Evolutionary conservation across 495 filamentous ascomycete genomes (phyloP), one percentile per base, ranked within the genome.

Genomic region (Thozetella sp.): DNA sequence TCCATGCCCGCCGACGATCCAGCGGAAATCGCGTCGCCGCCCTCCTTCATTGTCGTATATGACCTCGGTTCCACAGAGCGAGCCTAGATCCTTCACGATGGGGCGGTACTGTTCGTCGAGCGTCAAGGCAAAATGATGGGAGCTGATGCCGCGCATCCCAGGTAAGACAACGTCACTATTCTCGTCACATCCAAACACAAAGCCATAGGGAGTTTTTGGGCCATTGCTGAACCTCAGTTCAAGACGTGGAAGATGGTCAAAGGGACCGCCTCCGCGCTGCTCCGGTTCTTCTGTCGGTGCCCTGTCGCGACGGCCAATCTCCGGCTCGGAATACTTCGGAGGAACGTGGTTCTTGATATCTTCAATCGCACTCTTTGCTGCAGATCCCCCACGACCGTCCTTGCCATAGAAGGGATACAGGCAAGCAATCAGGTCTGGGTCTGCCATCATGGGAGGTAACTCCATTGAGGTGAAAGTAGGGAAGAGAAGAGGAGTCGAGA

Each of bases 201-300:
- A 53, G 25, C 59, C 59, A 12, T 26, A 24, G 1, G 20, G 19
- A 17, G 30, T 56, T 53, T 57, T 4, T 23, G 52, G 57, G 19
- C 50, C 40, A 34, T 20, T n/a, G 61, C 54, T 55, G 57, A 63
- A 63, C 25, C 51, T 55, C 24, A 63, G 34, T 51, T 61, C 37
- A 20, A 63, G 61, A 10, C 56, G 24, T 25, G 54, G 54, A 20
- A n/a, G n/a, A n/a, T 10, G 2, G 54, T 45, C 24, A 25, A 45
- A 24, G 37, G 40, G 25, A 1, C 6, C 27, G 13, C 30, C 20
- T 1, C 23, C 27, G 30, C 25, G 6, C 19, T 45, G 17, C 20
- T 9, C 1, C 1, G 2, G 30, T 1, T 23, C 4, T 12, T 43
- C 37, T 19, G 54, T 45, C 10, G 27, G 25, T 23, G 40, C 3